A percentile compares a stretch with the other conserved stretches of the same genome.
Conservation (phyloP, 306 rosid species). For the Calophaca sinica region DNA sequence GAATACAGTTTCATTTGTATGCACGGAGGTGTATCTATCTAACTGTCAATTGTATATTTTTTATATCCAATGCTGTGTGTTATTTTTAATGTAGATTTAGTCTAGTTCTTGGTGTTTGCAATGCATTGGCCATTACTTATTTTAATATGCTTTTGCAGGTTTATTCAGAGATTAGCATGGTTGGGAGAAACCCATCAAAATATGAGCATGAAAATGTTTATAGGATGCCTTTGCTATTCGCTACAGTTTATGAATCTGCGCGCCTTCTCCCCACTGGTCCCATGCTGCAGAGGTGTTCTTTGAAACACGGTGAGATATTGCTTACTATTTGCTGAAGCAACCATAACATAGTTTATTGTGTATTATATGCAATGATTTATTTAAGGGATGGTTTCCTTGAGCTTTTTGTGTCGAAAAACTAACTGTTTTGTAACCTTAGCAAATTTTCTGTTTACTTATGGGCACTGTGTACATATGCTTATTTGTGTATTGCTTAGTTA, state of each 20-base stretch:
- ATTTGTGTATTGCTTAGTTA: constrained; percentile 5
- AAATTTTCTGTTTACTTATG: constrained; percentile 9
- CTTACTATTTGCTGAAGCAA: constrained; percentile 20
- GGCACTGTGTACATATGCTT: not conserved
- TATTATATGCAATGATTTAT: not conserved
- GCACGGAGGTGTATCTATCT: not conserved
- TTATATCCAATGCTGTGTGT: not conserved
- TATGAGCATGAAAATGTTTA: constrained; percentile 58
- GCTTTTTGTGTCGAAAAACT: constrained; percentile 2
- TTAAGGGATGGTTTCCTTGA: not conserved
- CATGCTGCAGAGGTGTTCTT: constrained; percentile 84
- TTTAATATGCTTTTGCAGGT: constrained; percentile 60
- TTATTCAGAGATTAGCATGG: constrained; percentile 62
- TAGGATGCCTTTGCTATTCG: constrained; percentile 74
- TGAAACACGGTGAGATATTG: constrained; percentile 63
- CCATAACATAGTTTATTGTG: not conserved
- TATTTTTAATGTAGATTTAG: not conserved
- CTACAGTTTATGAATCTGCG: constrained; percentile 81
- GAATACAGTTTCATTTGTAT: not conserved
- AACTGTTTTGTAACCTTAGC: not conserved
- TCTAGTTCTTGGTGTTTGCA: constrained; percentile 12
- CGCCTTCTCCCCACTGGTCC: constrained; percentile 74
- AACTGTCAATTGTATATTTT: not conserved
- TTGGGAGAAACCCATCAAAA: constrained; percentile 50
- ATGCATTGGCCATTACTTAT: constrained; percentile 12